A percentile compares a stretch with the other conserved stretches of the same genome.
These are phyloP conservation scores for Diaporthe sp. DNA, from an alignment of 2,329 filamentous ascomycete genomes.

Conservation along the genomic window DNA sequence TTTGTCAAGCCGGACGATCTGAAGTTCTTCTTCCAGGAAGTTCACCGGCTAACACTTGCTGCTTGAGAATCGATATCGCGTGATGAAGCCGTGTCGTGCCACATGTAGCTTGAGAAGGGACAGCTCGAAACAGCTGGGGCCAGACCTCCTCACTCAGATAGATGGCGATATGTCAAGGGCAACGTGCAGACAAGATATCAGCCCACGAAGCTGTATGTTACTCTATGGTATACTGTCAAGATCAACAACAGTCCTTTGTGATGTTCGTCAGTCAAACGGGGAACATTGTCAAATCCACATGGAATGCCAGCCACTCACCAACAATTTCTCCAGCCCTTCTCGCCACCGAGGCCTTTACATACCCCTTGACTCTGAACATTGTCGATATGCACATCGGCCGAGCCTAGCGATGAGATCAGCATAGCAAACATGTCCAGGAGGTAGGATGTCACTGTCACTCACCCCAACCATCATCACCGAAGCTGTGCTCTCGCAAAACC, in stretches of 20 bases:
- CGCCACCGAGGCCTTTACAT: slow-evolving; percentile 70
- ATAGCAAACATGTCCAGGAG: not conserved
- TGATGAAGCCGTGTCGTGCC: not conserved
- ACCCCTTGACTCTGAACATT: slow-evolving; percentile 72
- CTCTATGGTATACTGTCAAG: slow-evolving; percentile 37
- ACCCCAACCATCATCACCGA: slow-evolving; percentile 61
- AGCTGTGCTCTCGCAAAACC: slow-evolving; percentile 65
- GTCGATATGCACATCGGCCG: slow-evolving; percentile 71
- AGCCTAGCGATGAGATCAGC: slow-evolving; percentile 37
- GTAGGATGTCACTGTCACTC: not conserved
- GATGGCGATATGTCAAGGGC: not conserved
- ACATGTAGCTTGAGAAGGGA: not conserved
- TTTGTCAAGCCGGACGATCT: slow-evolving; percentile 94
- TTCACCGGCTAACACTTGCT: slow-evolving; percentile 75
- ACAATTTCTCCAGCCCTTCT: slow-evolving; percentile 63
- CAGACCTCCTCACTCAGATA: not conserved
- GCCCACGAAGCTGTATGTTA: slow-evolving; percentile 32
- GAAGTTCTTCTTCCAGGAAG: slow-evolving; percentile 93
- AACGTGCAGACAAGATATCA: slow-evolving; percentile 12
- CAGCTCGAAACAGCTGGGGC: not conserved
- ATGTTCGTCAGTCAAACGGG: slow-evolving; percentile 1
- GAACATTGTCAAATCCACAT: not conserved
- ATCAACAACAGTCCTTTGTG: slow-evolving; percentile 37
- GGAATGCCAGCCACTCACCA: slow-evolving; percentile 58
- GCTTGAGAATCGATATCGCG: slow-evolving; percentile 1